phyloP scores from a whole-genome alignment of 169 alveolate genomes.

The Blepharisma undulans region DNA sequence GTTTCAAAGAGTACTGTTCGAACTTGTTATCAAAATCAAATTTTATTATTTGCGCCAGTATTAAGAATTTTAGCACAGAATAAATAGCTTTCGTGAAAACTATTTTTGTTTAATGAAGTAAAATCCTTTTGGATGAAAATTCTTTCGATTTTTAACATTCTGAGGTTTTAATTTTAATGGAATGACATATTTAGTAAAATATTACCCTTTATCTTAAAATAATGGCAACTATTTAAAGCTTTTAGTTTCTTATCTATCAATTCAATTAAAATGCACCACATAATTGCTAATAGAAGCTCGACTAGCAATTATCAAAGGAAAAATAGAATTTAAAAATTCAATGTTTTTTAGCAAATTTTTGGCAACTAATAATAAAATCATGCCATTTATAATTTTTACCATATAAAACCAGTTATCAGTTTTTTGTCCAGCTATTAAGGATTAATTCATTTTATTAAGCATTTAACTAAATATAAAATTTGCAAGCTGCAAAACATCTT shows the following conservation, averaged over 20 bases:
- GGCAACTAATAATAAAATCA: not conserved
- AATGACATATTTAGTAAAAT: not conserved
- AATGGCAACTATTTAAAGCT: not conserved
- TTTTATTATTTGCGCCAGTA: not conserved
- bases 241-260: not conserved
- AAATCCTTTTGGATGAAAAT: too few species aligned
- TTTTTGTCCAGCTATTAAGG: not conserved
- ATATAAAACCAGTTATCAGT: not conserved
- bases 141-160: not conserved
- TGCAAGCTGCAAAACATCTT: not conserved
- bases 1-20: too few species aligned
- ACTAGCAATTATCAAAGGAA: too few species aligned
- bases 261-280: too few species aligned
- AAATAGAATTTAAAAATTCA: not conserved
- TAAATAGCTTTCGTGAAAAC: too few species aligned
- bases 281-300: too few species aligned
- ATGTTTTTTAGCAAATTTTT: not conserved
- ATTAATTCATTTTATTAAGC: too few species aligned
- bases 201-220: not conserved
- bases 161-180: not conserved
- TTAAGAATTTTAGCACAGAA: not conserved
- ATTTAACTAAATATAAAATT: too few species aligned
- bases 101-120: too few species aligned
- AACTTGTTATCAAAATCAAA: too few species aligned
- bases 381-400: not conserved